phyloP scores from a whole-genome alignment of 495 filamentous ascomycete species.

The Penicillium macrosclerotiorum region DNA sequence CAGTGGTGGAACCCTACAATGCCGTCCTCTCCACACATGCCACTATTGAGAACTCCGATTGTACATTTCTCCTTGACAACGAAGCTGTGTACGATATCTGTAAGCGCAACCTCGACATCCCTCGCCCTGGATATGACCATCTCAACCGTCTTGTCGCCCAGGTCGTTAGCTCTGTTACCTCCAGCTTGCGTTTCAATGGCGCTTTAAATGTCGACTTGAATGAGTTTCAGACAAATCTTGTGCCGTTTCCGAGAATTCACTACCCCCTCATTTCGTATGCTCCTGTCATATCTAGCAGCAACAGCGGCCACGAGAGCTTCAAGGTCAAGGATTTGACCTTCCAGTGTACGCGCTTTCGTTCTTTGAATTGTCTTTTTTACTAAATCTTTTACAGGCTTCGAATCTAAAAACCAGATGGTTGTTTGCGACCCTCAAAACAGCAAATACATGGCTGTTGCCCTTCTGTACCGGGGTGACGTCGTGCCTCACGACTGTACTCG shows the following conservation, averaged over 20 bases:
- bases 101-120: slow-evolving; percentile 92
- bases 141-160: slow-evolving; percentile 98
- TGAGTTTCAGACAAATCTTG: slow-evolving; percentile 99
- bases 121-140: slow-evolving; percentile 96
- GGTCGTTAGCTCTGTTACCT: slow-evolving; percentile 97
- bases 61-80: slow-evolving; percentile 99
- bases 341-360: too few relatives aligned
- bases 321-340: slow-evolving; percentile 63
- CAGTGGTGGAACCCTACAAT: slow-evolving; percentile 99
- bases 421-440: slow-evolving; percentile 98
- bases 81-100: slow-evolving; percentile 99
- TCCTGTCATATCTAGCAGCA: slow-evolving; percentile 87
- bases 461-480: slow-evolving; percentile 97
- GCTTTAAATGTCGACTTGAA: slow-evolving; percentile 99
- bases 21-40: slow-evolving; percentile 98
- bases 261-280: slow-evolving; percentile 97
- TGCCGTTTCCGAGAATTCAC: slow-evolving; percentile 98
- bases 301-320: slow-evolving; percentile 89
- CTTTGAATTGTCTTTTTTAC: too few relatives aligned
- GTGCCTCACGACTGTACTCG: slow-evolving; percentile 91
- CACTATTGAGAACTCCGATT: slow-evolving; percentile 98
- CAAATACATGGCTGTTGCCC: slow-evolving; percentile 99
- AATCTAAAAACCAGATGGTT: slow-evolving; percentile 94
- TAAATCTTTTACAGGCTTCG: too few relatives aligned
- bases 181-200: slow-evolving; percentile 96